Evolutionary conservation across 768 basidiomycete genomes (phyloP).

Genomic region (Rhodotorula paludigena): DNA sequence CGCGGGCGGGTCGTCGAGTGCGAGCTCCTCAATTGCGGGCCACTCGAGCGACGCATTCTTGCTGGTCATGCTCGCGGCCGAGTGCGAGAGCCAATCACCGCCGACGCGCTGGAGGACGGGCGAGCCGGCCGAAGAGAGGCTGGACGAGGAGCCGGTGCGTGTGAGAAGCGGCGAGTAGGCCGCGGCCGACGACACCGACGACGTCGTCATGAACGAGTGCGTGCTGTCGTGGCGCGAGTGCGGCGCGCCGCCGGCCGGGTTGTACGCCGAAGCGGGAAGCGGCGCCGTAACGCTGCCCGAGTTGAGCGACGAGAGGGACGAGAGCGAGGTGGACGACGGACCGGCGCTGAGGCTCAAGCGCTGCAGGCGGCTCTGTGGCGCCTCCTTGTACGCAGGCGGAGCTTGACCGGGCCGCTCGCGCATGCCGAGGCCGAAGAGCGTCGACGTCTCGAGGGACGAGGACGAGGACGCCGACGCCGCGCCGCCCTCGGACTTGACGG

Average conservation of each 20-base stretch:
- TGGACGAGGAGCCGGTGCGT: slow-evolving; percentile 21
- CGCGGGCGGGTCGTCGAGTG: slow-evolving; percentile 12
- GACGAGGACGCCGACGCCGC: background rate
- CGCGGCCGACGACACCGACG: slow-evolving; percentile 8
- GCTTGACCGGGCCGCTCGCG: slow-evolving; percentile 27
- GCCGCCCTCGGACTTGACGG: background rate
- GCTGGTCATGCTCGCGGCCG: background rate
- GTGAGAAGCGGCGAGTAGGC: slow-evolving; percentile 16
- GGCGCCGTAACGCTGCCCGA: background rate
- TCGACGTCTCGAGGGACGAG: slow-evolving; percentile 5
- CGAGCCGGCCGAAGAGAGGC: slow-evolving; percentile 11
- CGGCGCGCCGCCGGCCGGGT: too few species aligned
- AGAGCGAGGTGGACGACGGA: background rate
- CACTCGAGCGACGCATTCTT: slow-evolving; percentile 20
- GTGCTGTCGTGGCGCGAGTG: slow-evolving; percentile 18
- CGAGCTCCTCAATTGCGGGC: slow-evolving; percentile 24
- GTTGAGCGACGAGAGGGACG: background rate
- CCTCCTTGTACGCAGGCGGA: slow-evolving; percentile 30
- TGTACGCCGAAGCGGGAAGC: too few species aligned
- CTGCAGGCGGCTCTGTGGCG: slow-evolving; percentile 23
- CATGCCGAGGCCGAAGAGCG: slow-evolving; percentile 31
- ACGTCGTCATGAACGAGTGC: slow-evolving; percentile 15
- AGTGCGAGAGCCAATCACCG: slow-evolving; percentile 9
- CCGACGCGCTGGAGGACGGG: slow-evolving; percentile 28
- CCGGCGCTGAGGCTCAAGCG: slow-evolving; percentile 19